Evolutionary conservation across 2,329 filamentous ascomycete genomes (phyloP).

Genomic region (Dactylonectria macrodidyma): DNA sequence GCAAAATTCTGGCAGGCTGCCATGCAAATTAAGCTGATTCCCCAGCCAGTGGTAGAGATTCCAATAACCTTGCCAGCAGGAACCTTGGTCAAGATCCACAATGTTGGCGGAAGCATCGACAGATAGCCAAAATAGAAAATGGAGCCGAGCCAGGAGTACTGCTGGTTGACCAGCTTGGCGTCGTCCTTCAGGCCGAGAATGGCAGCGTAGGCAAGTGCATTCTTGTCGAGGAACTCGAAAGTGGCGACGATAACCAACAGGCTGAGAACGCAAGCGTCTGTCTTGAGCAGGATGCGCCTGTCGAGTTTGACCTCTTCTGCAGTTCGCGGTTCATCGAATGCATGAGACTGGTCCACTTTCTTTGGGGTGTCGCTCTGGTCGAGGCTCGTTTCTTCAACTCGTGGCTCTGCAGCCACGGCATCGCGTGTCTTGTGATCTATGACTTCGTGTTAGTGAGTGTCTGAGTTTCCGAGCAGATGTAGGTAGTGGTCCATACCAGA

Average conservation of each 20-base stretch:
- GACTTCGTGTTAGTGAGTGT: background rate
- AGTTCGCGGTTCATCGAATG: background rate
- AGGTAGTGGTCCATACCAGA: background rate
- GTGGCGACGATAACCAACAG: background rate
- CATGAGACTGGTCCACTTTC: background rate
- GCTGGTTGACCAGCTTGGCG: constrained; percentile 48
- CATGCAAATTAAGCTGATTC: constrained; percentile 43
- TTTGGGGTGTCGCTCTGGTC: background rate
- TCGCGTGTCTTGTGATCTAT: background rate
- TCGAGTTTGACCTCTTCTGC: background rate
- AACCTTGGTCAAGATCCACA: constrained; percentile 40
- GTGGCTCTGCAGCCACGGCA: background rate
- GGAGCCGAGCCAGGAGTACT: constrained; percentile 76
- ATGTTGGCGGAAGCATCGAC: constrained; percentile 62
- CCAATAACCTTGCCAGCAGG: constrained; percentile 42
- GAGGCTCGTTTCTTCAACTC: background rate
- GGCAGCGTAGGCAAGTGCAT: constrained; percentile 25
- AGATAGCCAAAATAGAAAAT: constrained; percentile 63
- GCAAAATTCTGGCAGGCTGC: constrained; percentile 44
- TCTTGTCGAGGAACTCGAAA: background rate
- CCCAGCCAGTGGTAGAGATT: constrained; percentile 41
- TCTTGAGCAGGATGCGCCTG: background rate
- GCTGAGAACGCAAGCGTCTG: background rate
- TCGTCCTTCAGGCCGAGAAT: constrained; percentile 40
- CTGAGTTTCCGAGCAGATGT: background rate